These are phyloP conservation scores for Beauveria scarabaeidicola DNA, from an alignment of 2,329 filamentous ascomycete genomes.

Conservation along the genomic window DNA sequence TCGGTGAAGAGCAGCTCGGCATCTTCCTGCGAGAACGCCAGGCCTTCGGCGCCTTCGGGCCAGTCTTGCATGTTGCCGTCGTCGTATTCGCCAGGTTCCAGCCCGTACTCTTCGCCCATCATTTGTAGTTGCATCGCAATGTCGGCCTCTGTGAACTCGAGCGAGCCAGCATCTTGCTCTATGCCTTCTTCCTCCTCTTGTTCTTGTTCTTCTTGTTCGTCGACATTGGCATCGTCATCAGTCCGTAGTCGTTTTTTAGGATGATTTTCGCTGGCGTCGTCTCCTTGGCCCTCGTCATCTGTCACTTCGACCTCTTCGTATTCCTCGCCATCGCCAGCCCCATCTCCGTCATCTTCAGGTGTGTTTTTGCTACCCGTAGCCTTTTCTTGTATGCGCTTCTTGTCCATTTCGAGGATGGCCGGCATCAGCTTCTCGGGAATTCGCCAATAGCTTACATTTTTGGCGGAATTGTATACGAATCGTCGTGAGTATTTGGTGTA, in stretches of 20 bases:
- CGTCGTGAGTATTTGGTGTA: conserved; percentile 81
- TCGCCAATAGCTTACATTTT: conserved; percentile 89
- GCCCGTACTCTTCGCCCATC: conserved; percentile 78
- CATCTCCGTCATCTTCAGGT: not conserved
- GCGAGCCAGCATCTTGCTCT: conserved; percentile 38
- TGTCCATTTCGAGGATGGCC: conserved; percentile 65
- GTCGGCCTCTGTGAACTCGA: conserved; percentile 90
- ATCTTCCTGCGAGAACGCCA: conserved; percentile 66
- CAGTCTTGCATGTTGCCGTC: conserved; percentile 52
- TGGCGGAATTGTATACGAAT: conserved; percentile 82
- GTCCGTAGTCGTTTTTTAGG: conserved; percentile 56
- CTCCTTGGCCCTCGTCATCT: conserved; percentile 36
- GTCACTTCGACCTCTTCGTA: conserved; percentile 65
- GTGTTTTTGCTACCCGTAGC: conserved; percentile 22
- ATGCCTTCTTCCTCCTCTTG: conserved; percentile 53
- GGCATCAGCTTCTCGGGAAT: conserved; percentile 82
- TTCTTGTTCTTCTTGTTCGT: conserved; percentile 35
- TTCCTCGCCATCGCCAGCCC: conserved; percentile 52
- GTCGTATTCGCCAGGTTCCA: conserved; percentile 70
- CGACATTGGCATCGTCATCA: conserved; percentile 48
- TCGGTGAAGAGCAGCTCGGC: conserved; percentile 73
- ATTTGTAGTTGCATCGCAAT: conserved; percentile 85
- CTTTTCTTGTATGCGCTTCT: conserved; percentile 58
- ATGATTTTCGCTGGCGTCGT: conserved; percentile 28
- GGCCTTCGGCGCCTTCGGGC: conserved; percentile 63